A percentile compares a stretch with the other conserved stretches of the same genome.
phyloP scores from a whole-genome alignment of 176 grass and related monocot genomes.

The Hsuehochloa calcarea region DNA sequence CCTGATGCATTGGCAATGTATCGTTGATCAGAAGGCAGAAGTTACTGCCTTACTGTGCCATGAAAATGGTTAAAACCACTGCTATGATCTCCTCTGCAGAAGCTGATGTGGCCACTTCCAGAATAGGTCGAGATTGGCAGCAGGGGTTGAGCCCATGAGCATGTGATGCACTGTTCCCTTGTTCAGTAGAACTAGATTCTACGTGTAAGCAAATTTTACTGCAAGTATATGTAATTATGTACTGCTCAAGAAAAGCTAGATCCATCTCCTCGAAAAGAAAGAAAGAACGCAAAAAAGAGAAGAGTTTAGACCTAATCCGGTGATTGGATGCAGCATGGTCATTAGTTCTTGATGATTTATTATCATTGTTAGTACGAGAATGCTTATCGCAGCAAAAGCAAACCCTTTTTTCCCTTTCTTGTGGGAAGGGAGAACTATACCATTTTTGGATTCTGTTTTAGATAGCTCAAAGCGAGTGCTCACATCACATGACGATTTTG shows the following conservation, averaged over 20 bases:
- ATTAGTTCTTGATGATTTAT: neutral
- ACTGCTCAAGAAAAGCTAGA: neutral
- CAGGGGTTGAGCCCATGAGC: neutral
- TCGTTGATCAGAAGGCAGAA: neutral
- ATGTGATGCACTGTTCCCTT: conserved; percentile 1
- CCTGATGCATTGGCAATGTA: neutral
- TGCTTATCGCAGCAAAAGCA: neutral
- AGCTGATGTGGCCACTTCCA: neutral
- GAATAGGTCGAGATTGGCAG: conserved; percentile 16
- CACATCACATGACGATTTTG: conserved; percentile 26
- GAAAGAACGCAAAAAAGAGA: neutral
- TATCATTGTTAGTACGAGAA: neutral
- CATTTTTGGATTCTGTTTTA: too few species aligned
- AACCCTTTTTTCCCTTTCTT: neutral
- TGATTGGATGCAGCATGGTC: neutral
- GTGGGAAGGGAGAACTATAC: neutral
- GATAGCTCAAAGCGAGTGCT: conserved; percentile 2
- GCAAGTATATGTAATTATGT: neutral
- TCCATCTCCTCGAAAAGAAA: neutral
- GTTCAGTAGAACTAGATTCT: neutral
- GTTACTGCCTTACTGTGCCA: neutral
- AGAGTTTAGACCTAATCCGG: neutral
- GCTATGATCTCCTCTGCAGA: neutral
- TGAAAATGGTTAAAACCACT: too few species aligned
- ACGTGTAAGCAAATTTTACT: neutral